Conservation (phyloP, 2,329 filamentous ascomycete species). For the Niveomyces coronatus region DNA sequence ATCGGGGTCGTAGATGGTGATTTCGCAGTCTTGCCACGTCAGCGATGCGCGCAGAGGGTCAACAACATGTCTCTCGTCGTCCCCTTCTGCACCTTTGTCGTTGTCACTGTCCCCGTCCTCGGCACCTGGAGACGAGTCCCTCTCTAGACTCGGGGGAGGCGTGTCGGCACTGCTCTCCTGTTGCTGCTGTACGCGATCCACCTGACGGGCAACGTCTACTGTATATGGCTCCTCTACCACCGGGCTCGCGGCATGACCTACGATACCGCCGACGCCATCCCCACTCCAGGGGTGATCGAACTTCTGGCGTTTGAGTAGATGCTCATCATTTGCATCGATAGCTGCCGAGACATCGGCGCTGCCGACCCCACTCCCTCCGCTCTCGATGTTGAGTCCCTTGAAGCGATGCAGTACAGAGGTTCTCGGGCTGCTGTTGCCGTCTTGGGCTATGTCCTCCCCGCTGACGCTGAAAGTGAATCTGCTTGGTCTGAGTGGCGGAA, state of each 20-base stretch:
- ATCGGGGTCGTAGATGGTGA: conserved; percentile 54
- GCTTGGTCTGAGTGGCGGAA: conserved; percentile 23
- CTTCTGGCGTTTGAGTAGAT: conserved; percentile 28
- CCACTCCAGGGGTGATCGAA: conserved; percentile 23
- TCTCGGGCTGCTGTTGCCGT: conserved; percentile 42
- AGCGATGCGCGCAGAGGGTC: conserved; percentile 48
- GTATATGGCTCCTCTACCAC: too few species aligned
- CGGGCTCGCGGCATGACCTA: too few species aligned
- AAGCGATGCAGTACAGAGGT: conserved; percentile 43
- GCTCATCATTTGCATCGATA: conserved; percentile 20
- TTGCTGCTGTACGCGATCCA: too few species aligned
- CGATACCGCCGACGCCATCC: too few species aligned
- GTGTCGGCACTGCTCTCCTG: conserved; percentile 27
- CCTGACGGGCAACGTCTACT: neutral
- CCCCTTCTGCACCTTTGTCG: conserved; percentile 19
- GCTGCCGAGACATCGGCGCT: conserved; percentile 8
- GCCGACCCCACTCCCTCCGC: conserved; percentile 34
- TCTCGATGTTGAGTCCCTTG: conserved; percentile 36
- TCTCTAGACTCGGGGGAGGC: conserved; percentile 25
- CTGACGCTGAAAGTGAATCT: conserved; percentile 37
- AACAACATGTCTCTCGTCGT: conserved; percentile 27
- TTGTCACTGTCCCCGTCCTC: conserved; percentile 13
- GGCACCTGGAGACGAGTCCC: conserved; percentile 11
- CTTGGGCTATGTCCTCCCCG: conserved; percentile 24
- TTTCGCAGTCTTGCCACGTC: conserved; percentile 60